Conservation (phyloP, 2,329 filamentous ascomycete species). For the Colletotrichum sp. region DNA sequence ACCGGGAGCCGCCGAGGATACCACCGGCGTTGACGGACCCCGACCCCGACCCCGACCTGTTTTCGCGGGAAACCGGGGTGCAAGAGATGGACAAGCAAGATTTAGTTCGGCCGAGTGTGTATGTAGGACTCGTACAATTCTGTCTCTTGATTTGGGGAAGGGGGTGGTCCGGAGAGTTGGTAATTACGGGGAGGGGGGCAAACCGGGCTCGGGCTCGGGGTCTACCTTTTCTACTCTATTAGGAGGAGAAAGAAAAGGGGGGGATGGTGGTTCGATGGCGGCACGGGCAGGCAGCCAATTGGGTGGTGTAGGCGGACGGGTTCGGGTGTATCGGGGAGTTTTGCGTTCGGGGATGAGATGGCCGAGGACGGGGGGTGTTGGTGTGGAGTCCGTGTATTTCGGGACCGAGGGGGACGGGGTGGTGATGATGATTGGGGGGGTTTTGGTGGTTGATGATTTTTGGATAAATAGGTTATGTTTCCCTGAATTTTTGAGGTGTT, state of each 20-base stretch:
- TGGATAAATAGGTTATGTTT: not conserved
- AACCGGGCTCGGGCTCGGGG: not conserved
- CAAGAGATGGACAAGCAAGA: not conserved
- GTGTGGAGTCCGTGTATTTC: not conserved
- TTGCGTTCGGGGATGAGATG: not conserved
- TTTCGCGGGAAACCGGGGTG: not conserved
- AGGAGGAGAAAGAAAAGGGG: not conserved
- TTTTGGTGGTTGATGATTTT: not conserved
- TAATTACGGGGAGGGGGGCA: not conserved
- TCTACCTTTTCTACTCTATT: not conserved
- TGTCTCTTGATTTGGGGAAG: not conserved
- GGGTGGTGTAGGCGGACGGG: not conserved
- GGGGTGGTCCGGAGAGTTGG: not conserved
- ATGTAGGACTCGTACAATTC: not conserved
- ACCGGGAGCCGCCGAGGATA: not conserved
- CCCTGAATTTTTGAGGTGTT: fast-evolving
- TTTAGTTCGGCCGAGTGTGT: not conserved
- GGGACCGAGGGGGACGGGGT: not conserved
- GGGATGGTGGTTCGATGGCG: not conserved
- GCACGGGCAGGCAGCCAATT: not conserved
- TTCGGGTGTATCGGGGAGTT: not conserved
- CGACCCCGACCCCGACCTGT: not conserved
- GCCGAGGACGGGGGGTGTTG: not conserved
- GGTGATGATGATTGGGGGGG: not conserved
- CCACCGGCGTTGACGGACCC: not conserved